Base-by-base conservation (phyloP, 2,329 filamentous ascomycete genomes). In the Ploettnerulaceae sp. region DNA sequence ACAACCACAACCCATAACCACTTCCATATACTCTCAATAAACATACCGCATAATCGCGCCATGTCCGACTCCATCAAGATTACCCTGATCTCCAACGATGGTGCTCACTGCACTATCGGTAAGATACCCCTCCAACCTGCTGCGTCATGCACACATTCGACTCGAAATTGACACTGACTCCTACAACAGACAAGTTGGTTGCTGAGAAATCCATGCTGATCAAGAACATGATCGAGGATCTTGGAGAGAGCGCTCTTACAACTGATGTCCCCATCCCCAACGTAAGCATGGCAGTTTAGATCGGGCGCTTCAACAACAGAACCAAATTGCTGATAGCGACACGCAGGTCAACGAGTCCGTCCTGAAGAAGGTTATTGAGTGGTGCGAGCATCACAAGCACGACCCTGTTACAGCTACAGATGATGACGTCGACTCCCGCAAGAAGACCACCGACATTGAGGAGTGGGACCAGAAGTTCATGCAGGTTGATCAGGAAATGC, bases 381-480 rank as follows among this genome's bases (percentile, higher is more conserved):
- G 93, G 93, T 97, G 93, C 73, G 81, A 87, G 56, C 89, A 96
- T 67, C 93, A 98, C 78, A 86, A 87, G 68, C 81, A 82, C 67
- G 93, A 98, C 64, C 89, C 93, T 29, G 76, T 82, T n/a, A 78
- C 82, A 53, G 75, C 83, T 44, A 80, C 82, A 61, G 91, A 97
- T 53, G 93, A 95, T 51, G 89, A 98, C 61, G 85, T 86, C 53
- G 91, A 97, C 62, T 89, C 84, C 40, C 88, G 93, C 60, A 96
- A 96, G 77, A 96, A 95, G 81, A 95, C 90, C 1, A 97, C 93
- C 36, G 93, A 98, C 61, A 98, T 98, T 57, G 93, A 97, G 50
- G 93, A 98, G 71, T 98, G 93, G 93, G 93, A 98, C 61, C 91
- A 97, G 70, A 98, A 98, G 72, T 98, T 97, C 70, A 97, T 98